These are phyloP conservation scores for Teunomyces barrocoloradensis DNA, from an alignment of 805 yeast genomes.

Conservation along the genomic window DNA sequence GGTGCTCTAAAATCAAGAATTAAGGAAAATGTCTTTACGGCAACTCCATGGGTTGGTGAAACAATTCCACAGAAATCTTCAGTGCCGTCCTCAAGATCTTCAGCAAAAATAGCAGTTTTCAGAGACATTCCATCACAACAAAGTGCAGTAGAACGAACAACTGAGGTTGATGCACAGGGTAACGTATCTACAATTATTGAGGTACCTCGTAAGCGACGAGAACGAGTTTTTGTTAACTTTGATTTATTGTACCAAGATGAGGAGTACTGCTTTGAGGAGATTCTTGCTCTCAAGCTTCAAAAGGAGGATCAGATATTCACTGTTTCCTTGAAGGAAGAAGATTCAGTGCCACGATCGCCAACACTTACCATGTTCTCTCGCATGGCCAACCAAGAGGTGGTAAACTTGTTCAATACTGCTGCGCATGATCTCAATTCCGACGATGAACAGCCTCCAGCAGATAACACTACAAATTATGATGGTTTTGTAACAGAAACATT, in stretches of 20 bases:
- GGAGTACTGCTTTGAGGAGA: conserved; percentile 64
- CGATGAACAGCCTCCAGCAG: conserved; percentile 19
- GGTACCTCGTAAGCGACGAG: conserved; percentile 58
- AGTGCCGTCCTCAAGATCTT: conserved; percentile 12
- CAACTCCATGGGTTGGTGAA: conserved; percentile 67
- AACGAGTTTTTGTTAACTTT: conserved; percentile 58
- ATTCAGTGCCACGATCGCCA: conserved; percentile 48
- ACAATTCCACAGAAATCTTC: conserved; percentile 41
- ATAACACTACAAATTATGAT: conserved; percentile 33
- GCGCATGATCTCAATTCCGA: conserved; percentile 28
- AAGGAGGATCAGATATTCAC: neutral
- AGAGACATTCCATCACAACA: conserved; percentile 17
- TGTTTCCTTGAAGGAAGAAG: neutral
- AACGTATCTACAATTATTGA: conserved; percentile 51
- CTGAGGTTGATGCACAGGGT: conserved; percentile 8
- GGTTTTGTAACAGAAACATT: conserved; percentile 53
- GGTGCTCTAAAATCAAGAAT: conserved; percentile 49
- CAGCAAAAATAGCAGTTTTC: conserved; percentile 30
- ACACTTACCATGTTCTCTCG: conserved; percentile 77
- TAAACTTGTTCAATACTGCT: conserved; percentile 69
- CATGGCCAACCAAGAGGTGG: conserved; percentile 71
- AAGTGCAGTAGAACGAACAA: conserved; percentile 5
- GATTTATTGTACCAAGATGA: conserved; percentile 53
- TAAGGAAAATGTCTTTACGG: conserved; percentile 60
- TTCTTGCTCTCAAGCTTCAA: conserved; percentile 45